Conservation (phyloP, 2,329 filamentous ascomycete genomes). For the Aureobasidium sp. region DNA sequence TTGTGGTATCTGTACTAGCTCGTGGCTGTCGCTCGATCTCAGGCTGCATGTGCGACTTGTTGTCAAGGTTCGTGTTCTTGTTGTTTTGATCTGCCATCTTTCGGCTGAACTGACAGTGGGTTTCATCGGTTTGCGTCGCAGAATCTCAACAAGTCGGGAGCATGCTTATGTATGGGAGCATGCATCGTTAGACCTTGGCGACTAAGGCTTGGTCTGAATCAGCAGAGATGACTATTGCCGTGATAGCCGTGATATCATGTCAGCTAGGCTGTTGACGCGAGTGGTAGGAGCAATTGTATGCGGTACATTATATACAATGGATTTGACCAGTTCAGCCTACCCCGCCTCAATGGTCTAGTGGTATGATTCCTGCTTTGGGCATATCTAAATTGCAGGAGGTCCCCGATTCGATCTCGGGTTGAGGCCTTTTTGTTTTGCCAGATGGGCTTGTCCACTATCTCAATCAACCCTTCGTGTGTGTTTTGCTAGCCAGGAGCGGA, state of each 20-base stretch:
- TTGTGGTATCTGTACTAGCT: background rate
- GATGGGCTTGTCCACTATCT: too few species aligned
- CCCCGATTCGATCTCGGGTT: constrained; percentile 14
- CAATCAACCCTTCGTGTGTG: too few species aligned
- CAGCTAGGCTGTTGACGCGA: background rate
- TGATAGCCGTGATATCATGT: background rate
- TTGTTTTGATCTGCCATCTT: background rate
- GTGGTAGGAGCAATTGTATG: background rate
- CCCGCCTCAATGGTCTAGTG: constrained; percentile 11
- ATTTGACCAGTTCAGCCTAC: background rate
- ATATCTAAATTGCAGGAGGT: constrained; percentile 12
- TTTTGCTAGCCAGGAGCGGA: background rate
- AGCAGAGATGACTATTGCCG: background rate
- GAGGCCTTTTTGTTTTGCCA: background rate
- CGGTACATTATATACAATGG: too few species aligned
- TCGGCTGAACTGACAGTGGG: background rate
- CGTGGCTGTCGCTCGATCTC: background rate
- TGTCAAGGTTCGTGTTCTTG: background rate
- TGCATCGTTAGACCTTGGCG: background rate
- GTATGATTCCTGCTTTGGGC: constrained; percentile 16
- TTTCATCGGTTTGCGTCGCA: background rate
- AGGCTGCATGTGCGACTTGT: background rate
- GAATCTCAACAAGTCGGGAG: too few species aligned
- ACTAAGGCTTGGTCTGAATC: background rate
- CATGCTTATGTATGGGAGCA: background rate